Conservation (phyloP, 2,329 filamentous ascomycete genomes). For the Rhynchosporium secalis region DNA sequence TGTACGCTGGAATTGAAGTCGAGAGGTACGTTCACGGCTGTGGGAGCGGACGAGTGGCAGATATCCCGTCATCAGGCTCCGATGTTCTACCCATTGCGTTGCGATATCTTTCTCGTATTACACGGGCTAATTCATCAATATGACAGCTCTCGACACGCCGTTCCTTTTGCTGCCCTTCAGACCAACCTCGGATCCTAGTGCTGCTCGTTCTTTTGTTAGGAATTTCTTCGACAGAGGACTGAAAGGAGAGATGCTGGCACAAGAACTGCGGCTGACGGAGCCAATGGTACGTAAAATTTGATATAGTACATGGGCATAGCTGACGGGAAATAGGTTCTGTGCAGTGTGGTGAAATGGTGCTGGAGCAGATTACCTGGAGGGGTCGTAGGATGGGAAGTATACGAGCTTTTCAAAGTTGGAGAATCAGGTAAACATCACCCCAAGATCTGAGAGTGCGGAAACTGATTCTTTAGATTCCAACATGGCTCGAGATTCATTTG, state of each 20-base stretch:
- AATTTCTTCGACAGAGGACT: slow-evolving; percentile 81
- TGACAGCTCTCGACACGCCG: slow-evolving; percentile 78
- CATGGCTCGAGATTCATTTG: slow-evolving; percentile 89
- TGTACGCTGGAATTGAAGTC: slow-evolving; percentile 93
- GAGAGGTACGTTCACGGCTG: slow-evolving; percentile 67
- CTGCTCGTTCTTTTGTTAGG: slow-evolving; percentile 86
- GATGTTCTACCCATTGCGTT: slow-evolving; percentile 22
- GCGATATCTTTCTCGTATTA: slow-evolving; percentile 22
- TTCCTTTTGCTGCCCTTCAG: slow-evolving; percentile 94
- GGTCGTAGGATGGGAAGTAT: slow-evolving; percentile 94
- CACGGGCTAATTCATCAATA: slow-evolving; percentile 32
- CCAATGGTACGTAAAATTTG: slow-evolving; percentile 69
- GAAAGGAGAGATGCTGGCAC: slow-evolving; percentile 69
- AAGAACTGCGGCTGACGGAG: slow-evolving; percentile 89
- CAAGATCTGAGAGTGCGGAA: slow-evolving; percentile 13
- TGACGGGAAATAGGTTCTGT: slow-evolving; percentile 67
- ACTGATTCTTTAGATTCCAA: slow-evolving; percentile 68
- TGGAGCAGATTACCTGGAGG: slow-evolving; percentile 91
- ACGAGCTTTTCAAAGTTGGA: slow-evolving; percentile 92
- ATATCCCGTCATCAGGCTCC: slow-evolving; percentile 33
- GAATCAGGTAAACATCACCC: slow-evolving; percentile 68
- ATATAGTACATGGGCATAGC: slow-evolving; percentile 22
- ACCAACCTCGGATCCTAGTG: slow-evolving; percentile 87
- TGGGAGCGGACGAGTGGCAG: not conserved
- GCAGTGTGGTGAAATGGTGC: slow-evolving; percentile 96